Conservation (phyloP, 306 rosid species). For the Acacia crassicarpa region DNA sequence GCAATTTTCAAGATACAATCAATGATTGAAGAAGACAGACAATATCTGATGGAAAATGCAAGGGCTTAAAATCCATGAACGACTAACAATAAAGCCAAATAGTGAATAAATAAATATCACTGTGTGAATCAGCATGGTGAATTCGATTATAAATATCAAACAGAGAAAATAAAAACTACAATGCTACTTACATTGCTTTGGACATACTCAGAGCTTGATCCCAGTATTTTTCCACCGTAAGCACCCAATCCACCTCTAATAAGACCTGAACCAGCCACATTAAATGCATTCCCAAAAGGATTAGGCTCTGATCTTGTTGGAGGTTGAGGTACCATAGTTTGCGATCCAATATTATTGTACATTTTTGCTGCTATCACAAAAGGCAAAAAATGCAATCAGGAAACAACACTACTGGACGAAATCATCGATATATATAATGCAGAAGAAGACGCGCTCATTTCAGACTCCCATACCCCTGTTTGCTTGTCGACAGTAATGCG, state of each 20-base stretch:
- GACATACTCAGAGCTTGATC: conserved; percentile 81
- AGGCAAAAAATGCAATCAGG: conserved; percentile 13
- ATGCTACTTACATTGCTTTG: conserved; percentile 78
- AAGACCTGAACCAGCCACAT: conserved; percentile 79
- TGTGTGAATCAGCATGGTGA: conserved; percentile 34
- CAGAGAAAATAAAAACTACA: conserved; percentile 19
- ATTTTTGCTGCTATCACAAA: conserved; percentile 42
- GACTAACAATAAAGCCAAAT: not conserved
- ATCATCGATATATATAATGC: not conserved
- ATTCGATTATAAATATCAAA: not conserved
- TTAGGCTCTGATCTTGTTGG: conserved; percentile 55
- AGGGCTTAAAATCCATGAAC: not conserved
- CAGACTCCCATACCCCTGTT: not conserved
- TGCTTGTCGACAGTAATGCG: too few relatives aligned
- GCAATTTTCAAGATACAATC: conserved; percentile 6
- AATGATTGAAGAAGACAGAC: not conserved
- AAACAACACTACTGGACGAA: conserved; percentile 6
- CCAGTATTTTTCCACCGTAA: conserved; percentile 76
- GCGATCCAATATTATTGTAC: conserved; percentile 62
- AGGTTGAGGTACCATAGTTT: conserved; percentile 52
- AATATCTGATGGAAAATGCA: not conserved
- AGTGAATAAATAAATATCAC: not conserved
- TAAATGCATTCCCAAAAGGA: conserved; percentile 70
- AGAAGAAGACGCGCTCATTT: not conserved
- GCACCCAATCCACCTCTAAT: conserved; percentile 89